These are phyloP conservation scores for Rhodotorula sp. DNA, from an alignment of 1,284 basidiomycete species.

Conservation along the genomic window DNA sequence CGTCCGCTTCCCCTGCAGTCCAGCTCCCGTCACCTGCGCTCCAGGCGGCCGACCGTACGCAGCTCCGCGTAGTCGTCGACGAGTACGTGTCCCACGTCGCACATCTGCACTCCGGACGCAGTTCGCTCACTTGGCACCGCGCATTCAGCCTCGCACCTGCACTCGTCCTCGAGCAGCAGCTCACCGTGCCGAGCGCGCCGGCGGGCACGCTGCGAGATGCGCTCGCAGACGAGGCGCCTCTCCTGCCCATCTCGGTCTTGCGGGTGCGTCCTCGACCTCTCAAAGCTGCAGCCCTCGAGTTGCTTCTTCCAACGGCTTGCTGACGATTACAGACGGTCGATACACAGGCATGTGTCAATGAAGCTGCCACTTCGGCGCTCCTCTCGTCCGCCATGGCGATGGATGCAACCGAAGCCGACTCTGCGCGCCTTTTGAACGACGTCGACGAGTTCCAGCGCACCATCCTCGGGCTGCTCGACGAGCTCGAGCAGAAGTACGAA, in stretches of 20 bases:
- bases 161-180: conserved; percentile 17
- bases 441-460: conserved; percentile 25
- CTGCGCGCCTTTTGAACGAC: conserved; percentile 23
- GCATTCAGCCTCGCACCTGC: conserved; percentile 15
- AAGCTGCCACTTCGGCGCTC: conserved; percentile 28
- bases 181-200: conserved; percentile 10
- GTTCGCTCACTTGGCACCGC: too few species aligned
- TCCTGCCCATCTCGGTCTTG: conserved; percentile 9
- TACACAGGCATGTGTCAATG: conserved; percentile 21
- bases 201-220: not conserved
- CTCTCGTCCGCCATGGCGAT: conserved; percentile 17
- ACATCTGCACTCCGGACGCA: not conserved
- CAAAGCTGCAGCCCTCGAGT: not conserved
- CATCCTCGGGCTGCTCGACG: conserved; percentile 12
- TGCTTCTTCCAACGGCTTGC: not conserved
- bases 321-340: not conserved
- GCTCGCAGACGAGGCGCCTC: not conserved
- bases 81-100: not conserved
- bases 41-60: not conserved
- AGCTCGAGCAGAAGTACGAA: conserved; percentile 17
- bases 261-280: conserved; percentile 9
- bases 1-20: too few species aligned
- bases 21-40: not conserved
- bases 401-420: not conserved
- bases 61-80: conserved; percentile 14